Evolutionary conservation across 1,284 basidiomycete species (phyloP).

Genomic region (Heterobasidion annosum): DNA sequence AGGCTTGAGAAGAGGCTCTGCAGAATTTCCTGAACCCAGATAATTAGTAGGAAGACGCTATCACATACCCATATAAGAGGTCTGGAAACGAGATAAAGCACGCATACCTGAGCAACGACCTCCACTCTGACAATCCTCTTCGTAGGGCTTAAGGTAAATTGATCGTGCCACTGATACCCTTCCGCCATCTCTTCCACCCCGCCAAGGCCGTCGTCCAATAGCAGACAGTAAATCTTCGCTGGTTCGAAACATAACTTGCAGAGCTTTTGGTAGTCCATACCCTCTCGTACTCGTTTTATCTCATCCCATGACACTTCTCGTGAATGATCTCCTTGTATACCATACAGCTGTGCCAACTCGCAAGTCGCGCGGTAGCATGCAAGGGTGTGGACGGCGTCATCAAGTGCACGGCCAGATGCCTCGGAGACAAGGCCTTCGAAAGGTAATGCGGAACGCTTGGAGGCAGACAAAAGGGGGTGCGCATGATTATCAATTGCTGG

Average conservation of each 20-base stretch:
- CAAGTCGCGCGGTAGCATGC: slow-evolving; percentile 47
- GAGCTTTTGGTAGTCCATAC: slow-evolving; percentile 41
- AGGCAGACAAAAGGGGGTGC: slow-evolving; percentile 51
- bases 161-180: slow-evolving; percentile 51
- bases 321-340: slow-evolving; percentile 15
- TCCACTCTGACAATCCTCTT: slow-evolving; percentile 63
- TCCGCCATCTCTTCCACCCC: slow-evolving; percentile 38
- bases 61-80: too few relatives aligned
- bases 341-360: slow-evolving; percentile 43
- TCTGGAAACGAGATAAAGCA: not conserved
- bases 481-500: slow-evolving; percentile 69
- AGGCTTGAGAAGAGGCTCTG: slow-evolving; percentile 20
- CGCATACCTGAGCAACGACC: slow-evolving; percentile 38
- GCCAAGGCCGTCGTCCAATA: slow-evolving; percentile 65
- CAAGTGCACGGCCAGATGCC: slow-evolving; percentile 42
- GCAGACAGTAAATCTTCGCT: slow-evolving; percentile 50
- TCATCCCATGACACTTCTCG: slow-evolving; percentile 43
- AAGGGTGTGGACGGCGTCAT: slow-evolving; percentile 46
- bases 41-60: too few relatives aligned
- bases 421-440: slow-evolving; percentile 62
- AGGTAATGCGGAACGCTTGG: slow-evolving; percentile 34
- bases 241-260: slow-evolving; percentile 44
- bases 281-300: slow-evolving; percentile 36
- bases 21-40: slow-evolving; percentile 16
- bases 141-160: slow-evolving; percentile 38